These are phyloP conservation scores for Exophiala dermatitidis DNA, from an alignment of 2,329 filamentous ascomycete genomes.

Conservation along the genomic window DNA sequence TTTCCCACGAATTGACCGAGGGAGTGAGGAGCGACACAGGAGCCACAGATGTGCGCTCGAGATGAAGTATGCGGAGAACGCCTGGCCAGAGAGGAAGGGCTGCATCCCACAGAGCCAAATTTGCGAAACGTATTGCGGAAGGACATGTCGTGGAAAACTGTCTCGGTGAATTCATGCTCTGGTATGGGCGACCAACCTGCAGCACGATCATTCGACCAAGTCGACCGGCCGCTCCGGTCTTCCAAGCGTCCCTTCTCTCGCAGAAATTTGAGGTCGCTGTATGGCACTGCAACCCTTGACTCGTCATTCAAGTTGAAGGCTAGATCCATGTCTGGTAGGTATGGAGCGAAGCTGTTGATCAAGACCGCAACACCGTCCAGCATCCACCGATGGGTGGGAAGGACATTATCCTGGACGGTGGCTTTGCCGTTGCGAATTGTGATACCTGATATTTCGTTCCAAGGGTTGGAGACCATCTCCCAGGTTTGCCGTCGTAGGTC, in stretches of 20 bases:
- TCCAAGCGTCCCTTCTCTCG: slow-evolving; percentile 28
- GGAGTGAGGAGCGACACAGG: slow-evolving; percentile 59
- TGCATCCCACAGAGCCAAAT: slow-evolving; percentile 51
- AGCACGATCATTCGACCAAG: slow-evolving; percentile 36
- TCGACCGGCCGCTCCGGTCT: slow-evolving; percentile 10
- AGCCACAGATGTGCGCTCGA: slow-evolving; percentile 55
- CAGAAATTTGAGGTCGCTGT: slow-evolving; percentile 37
- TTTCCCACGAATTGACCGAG: slow-evolving; percentile 58
- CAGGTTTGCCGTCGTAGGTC: slow-evolving; percentile 48
- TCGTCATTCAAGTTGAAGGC: slow-evolving; percentile 58
- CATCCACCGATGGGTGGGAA: slow-evolving; percentile 53
- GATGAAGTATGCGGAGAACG: slow-evolving; percentile 54
- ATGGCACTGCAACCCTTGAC: slow-evolving; percentile 50
- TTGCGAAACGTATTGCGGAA: slow-evolving; percentile 37
- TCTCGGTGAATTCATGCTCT: slow-evolving; percentile 31
- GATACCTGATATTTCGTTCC: slow-evolving; percentile 51
- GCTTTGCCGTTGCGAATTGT: slow-evolving; percentile 49
- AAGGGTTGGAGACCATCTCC: slow-evolving; percentile 46
- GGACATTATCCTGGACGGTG: slow-evolving; percentile 44
- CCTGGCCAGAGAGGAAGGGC: slow-evolving; percentile 54
- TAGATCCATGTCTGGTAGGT: slow-evolving; percentile 57
- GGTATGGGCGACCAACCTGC: slow-evolving; percentile 35
- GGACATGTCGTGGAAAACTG: slow-evolving; percentile 37
- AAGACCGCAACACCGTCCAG: slow-evolving; percentile 48
- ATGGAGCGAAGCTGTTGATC: slow-evolving; percentile 47